Conservation (phyloP, 257 asterid species). For the Forsythia viridissima region DNA sequence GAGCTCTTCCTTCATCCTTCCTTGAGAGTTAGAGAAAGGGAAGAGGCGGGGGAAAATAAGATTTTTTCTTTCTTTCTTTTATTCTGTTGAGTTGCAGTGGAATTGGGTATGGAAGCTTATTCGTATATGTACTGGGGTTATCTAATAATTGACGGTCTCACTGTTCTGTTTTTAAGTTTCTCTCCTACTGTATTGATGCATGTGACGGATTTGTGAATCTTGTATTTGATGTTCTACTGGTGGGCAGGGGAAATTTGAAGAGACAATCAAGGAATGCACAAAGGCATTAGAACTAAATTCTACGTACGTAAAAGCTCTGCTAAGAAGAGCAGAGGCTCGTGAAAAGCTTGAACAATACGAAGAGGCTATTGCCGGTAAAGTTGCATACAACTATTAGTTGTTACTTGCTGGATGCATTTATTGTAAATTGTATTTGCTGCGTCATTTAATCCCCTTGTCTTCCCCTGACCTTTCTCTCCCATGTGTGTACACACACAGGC, state of each 20-base stretch:
- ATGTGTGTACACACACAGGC: slow-evolving; percentile 4
- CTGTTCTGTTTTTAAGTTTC: slow-evolving; percentile 6
- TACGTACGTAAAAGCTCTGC: slow-evolving; percentile 65
- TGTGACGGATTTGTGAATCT: background rate
- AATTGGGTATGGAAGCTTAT: background rate
- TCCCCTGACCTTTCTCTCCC: background rate
- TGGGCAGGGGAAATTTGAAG: slow-evolving; percentile 70
- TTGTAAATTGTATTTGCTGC: slow-evolving; percentile 1
- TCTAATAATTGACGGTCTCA: background rate
- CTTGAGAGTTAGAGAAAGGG: background rate
- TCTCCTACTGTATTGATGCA: slow-evolving; percentile 25
- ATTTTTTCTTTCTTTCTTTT: background rate
- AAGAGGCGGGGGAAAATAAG: background rate
- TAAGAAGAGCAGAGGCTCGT: slow-evolving; percentile 91
- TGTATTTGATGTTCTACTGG: slow-evolving; percentile 18
- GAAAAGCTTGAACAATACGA: slow-evolving; percentile 89
- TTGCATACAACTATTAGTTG: background rate
- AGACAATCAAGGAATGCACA: slow-evolving; percentile 81
- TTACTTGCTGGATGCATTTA: background rate
- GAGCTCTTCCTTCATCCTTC: background rate
- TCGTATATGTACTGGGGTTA: background rate
- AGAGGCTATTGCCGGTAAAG: slow-evolving; percentile 80
- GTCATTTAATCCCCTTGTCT: background rate
- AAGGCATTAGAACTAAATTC: slow-evolving; percentile 89
- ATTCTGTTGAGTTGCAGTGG: background rate